phyloP scores from a whole-genome alignment of 345 rosid species.

The Eucalyptus sideroxylon region DNA sequence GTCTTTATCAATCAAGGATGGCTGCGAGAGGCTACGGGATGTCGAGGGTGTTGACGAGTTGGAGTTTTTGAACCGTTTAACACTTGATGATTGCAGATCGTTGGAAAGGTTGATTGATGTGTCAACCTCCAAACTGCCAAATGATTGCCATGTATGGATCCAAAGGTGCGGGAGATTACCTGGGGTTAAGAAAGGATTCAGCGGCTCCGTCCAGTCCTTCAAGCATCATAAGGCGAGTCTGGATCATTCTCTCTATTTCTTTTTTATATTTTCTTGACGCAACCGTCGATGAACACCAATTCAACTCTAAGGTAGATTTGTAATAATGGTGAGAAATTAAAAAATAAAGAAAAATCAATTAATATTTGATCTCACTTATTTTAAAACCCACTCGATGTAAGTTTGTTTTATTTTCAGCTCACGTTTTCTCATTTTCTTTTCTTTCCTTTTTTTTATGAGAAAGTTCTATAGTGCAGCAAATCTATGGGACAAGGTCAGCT shows the following conservation, averaged over 20 bases:
- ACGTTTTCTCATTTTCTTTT: fast-evolving
- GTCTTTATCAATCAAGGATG: fast-evolving
- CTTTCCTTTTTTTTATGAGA: too few relatives aligned
- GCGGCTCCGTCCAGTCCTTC: fast-evolving
- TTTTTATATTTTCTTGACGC: not conserved
- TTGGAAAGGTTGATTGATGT: not conserved
- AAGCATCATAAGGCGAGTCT: not conserved
- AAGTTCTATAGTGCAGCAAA: too few relatives aligned
- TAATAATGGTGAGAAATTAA: not conserved
- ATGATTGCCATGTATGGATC: fast-evolving
- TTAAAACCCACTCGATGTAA: not conserved
- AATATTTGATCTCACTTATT: not conserved
- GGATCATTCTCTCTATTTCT: not conserved
- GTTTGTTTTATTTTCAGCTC: not conserved
- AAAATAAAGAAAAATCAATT: not conserved
- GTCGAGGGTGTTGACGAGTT: not conserved
- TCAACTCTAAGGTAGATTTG: not conserved
- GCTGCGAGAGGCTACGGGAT: not conserved
- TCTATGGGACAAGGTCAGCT: too few relatives aligned
- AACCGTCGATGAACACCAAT: not conserved
- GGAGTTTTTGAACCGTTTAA: fast-evolving
- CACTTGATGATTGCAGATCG: fast-evolving
- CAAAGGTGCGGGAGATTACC: fast-evolving
- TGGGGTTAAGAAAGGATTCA: not conserved
- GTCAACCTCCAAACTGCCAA: not conserved